Conservation (phyloP, 257 asterid species). For the Penstemon davidsonii region DNA sequence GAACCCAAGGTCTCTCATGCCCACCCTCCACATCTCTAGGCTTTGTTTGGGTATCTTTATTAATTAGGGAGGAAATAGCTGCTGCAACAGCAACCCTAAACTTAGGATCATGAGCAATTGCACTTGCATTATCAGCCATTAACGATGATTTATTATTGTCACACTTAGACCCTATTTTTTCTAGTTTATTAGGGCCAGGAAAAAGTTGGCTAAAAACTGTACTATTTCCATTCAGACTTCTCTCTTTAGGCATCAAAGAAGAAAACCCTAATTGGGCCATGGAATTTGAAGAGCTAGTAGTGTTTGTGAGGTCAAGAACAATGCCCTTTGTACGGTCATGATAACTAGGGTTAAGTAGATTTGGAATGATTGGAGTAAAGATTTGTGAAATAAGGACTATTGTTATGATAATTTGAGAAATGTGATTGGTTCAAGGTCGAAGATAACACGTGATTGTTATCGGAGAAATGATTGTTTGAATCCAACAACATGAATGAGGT, state of each 20-base stretch:
- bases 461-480: conserved; percentile 38
- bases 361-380: conserved; percentile 35
- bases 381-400: conserved; percentile 32
- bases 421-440: conserved; percentile 36
- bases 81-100: conserved; percentile 92
- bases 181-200: conserved; percentile 32
- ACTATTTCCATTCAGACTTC: conserved; percentile 27
- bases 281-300: conserved; percentile 41
- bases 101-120: conserved; percentile 84
- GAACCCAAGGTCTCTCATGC: conserved; percentile 32
- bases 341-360: conserved; percentile 31
- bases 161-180: background rate
- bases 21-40: too few species aligned
- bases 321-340: conserved; percentile 61
- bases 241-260: conserved; percentile 50
- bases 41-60: conserved; percentile 53
- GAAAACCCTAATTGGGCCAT: conserved; percentile 36
- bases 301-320: conserved; percentile 58
- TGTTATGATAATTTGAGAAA: conserved; percentile 19
- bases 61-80: conserved; percentile 79
- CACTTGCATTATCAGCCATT: conserved; percentile 69
- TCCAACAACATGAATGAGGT: conserved; percentile 64
- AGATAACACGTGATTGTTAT: conserved; percentile 1
- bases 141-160: conserved; percentile 10
- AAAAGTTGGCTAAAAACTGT: conserved; percentile 33